phyloP scores from a whole-genome alignment of 2,329 filamentous ascomycete species.

The Fusarium camptoceras region DNA sequence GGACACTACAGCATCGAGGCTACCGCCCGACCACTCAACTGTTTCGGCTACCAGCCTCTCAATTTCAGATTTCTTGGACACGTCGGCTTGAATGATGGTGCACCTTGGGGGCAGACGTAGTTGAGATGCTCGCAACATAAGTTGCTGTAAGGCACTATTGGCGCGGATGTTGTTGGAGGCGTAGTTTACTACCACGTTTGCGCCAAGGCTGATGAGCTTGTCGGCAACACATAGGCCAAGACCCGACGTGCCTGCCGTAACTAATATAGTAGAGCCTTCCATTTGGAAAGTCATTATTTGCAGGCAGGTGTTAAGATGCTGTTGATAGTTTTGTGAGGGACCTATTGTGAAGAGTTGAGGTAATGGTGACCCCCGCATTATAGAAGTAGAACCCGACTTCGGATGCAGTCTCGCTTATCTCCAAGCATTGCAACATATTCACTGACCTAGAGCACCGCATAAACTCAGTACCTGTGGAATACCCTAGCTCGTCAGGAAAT shows the following conservation, averaged over 20 bases:
- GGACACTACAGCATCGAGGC: conserved; percentile 8
- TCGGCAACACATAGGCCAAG: not conserved
- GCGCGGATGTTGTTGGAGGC: not conserved
- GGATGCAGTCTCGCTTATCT: too few species aligned
- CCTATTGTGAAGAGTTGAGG: not conserved
- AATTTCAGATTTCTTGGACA: not conserved
- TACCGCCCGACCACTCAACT: not conserved
- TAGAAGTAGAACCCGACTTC: not conserved
- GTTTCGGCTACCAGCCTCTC: not conserved
- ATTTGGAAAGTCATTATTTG: not conserved
- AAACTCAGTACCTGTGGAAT: too few species aligned
- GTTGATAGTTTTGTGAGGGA: not conserved
- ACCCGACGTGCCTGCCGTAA: conserved; percentile 7
- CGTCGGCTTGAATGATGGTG: not conserved
- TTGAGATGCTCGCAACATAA: not conserved
- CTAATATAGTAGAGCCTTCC: not conserved
- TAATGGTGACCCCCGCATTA: not conserved
- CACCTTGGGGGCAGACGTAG: rapidly evolving
- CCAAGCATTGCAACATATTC: too few species aligned
- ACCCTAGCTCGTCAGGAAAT: too few species aligned
- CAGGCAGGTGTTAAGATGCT: not conserved
- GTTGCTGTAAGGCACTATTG: not conserved
- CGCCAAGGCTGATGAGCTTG: not conserved
- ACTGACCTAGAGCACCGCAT: too few species aligned
- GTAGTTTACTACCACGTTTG: conserved; percentile 6